Evolutionary conservation across 2,329 filamentous ascomycete genomes (phyloP), one percentile per base, ranked within the genome.

Genomic region (Arthrobotrys entomopaga): DNA sequence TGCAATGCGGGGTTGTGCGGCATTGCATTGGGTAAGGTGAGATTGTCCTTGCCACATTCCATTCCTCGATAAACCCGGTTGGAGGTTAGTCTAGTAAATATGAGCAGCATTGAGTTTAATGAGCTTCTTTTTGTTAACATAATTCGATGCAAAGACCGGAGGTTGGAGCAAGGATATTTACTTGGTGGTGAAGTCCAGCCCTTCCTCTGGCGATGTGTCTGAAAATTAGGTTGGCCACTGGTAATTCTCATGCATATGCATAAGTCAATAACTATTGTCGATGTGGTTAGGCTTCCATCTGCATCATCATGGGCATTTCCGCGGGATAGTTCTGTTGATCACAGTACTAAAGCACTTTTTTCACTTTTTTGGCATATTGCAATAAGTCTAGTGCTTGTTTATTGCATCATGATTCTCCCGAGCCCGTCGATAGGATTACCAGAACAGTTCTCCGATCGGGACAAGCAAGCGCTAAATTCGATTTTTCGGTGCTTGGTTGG

Each of bases 51-150:
- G 65, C 57, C 65, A 69, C 65, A 67, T 46, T 67, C 29, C 29
- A 34, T 1, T 1, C n/a, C 40, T 57, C 43, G 20, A 53, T 13
- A 22, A 56, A 13, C 26, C 16, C 13, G 13, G 24, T 13, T 8
- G 26, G 8, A 29, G 20, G 16, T 1, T 20, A 20, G 7, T 24
- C 8, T 10, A 16, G 3, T 48, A 54, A 59, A 54, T 60, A 63
- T 63, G 49, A 64, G 65, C 26, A 38, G 26, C 26, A 70, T 64
- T 70, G 65, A 50, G 57, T 70, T 64, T 64, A 52, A 70, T 64
- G 65, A 61, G 50, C 6, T 34, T 34, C 10, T 34, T 6, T 34
- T 34, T 34, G 7, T 6, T 34, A 5, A 34, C 29, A 34, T n/a
- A n/a, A n/a, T n/a, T n/a, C n/a, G n/a, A n/a, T n/a, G n/a, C n/a